These are phyloP conservation scores for Hyphodiscus hymeniophilus DNA, from an alignment of 495 filamentous ascomycete genomes.

Conservation along the genomic window DNA sequence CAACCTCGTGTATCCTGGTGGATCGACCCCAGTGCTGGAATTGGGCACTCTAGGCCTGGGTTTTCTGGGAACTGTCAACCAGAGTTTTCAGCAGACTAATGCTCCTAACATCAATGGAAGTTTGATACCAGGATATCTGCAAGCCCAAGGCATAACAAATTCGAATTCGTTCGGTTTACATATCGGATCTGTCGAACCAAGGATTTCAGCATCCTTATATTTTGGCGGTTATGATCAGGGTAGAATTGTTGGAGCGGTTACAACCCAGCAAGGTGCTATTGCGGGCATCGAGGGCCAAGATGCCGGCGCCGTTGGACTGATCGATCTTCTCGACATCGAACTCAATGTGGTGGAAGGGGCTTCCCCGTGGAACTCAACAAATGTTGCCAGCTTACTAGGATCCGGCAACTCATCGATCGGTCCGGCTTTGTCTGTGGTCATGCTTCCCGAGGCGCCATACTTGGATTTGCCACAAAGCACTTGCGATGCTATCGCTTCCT, in stretches of 20 bases:
- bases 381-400: slow-evolving; percentile 29
- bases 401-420: slow-evolving; percentile 24
- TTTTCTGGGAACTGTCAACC: slow-evolving; percentile 21
- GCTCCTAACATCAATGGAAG: slow-evolving; percentile 20
- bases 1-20: slow-evolving; percentile 14
- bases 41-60: slow-evolving; percentile 29
- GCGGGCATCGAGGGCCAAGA: slow-evolving; percentile 10
- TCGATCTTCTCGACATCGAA: slow-evolving; percentile 27
- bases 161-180: slow-evolving; percentile 47
- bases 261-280: background rate
- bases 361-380: slow-evolving; percentile 26
- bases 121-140: slow-evolving; percentile 26
- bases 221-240: slow-evolving; percentile 45
- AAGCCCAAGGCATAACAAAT: background rate
- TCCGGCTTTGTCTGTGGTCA: slow-evolving; percentile 19
- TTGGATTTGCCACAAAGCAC: slow-evolving; percentile 35
- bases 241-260: slow-evolving; percentile 15
- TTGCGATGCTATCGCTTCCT: slow-evolving; percentile 32
- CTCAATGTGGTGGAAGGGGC: slow-evolving; percentile 26
- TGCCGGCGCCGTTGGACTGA: slow-evolving; percentile 1
- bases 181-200: slow-evolving; percentile 37
- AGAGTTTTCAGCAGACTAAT: background rate
- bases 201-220: slow-evolving; percentile 34
- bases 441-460: slow-evolving; percentile 32
- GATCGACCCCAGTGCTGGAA: slow-evolving; percentile 25